A percentile compares a stretch with the other conserved stretches of the same genome.
Evolutionary conservation across 352 stramenopile genomes (phyloP).

Genomic region (Globisporangium rhizosaccharum): DNA sequence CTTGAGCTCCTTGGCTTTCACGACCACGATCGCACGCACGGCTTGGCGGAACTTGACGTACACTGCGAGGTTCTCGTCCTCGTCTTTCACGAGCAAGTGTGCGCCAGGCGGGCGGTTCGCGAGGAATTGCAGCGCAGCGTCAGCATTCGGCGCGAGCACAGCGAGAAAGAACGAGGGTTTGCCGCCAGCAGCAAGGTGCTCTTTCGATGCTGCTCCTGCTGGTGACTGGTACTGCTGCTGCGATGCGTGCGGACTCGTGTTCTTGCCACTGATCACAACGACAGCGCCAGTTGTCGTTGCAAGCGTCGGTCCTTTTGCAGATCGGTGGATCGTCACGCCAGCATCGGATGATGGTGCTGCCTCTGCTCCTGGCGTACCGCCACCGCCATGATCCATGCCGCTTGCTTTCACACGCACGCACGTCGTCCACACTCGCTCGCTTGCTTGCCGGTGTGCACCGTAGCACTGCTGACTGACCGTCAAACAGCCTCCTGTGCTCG

Average conservation of each 20-base stretch:
- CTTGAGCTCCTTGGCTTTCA: constrained; percentile 48
- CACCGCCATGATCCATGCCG: neutral
- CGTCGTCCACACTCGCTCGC: neutral
- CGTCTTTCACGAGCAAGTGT: constrained; percentile 40
- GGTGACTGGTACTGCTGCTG: constrained; percentile 2
- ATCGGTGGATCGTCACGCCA: neutral
- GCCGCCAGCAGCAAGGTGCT: neutral
- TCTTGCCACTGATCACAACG: constrained; percentile 4
- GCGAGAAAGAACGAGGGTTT: constrained; percentile 31
- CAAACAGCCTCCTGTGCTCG: no score
- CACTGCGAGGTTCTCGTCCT: constrained; percentile 33
- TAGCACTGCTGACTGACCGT: no score
- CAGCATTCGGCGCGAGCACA: constrained; percentile 35
- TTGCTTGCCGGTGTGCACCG: neutral
- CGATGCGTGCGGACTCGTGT: neutral
- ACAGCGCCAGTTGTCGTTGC: constrained; percentile 3
- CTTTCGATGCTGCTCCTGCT: neutral
- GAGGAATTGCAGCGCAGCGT: constrained; percentile 34
- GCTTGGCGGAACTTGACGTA: constrained; percentile 54
- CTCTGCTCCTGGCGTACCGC: neutral
- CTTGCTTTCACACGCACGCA: no score
- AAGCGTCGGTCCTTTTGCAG: constrained; percentile 3
- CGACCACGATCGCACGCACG: constrained; percentile 30
- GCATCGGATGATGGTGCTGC: neutral
- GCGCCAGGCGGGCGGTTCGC: constrained; percentile 36